phyloP scores from a whole-genome alignment of 306 rosid species.

The Castanea crenata region DNA sequence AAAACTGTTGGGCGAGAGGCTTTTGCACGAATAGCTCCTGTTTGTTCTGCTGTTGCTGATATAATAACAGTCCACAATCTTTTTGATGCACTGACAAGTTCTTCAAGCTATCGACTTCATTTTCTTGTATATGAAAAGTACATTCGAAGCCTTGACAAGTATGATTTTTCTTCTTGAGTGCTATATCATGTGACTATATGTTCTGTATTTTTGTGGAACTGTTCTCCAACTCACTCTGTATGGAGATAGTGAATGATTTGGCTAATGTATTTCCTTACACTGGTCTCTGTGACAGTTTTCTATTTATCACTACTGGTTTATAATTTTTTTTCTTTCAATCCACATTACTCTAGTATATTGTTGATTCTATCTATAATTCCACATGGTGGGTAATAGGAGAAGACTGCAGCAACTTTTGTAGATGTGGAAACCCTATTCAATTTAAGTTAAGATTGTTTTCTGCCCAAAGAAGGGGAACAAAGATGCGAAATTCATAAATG shows the following conservation, averaged over 20 bases:
- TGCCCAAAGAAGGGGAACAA: not conserved
- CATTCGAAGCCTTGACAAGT: constrained; percentile 77
- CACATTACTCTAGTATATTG: not conserved
- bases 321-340: not conserved
- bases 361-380: not conserved
- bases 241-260: not conserved
- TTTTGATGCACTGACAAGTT: constrained; percentile 64
- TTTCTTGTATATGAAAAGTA: constrained; percentile 87
- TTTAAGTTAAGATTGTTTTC: not conserved
- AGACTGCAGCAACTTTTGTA: no score
- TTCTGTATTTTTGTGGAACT: not conserved
- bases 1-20: constrained; percentile 87
- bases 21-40: constrained; percentile 89
- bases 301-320: not conserved
- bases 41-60: constrained; percentile 71
- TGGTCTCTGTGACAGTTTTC: not conserved
- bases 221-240: not conserved
- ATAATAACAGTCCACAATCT: constrained; percentile 77
- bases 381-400: not conserved
- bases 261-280: not conserved
- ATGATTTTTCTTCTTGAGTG: constrained; percentile 25
- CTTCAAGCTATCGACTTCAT: constrained; percentile 68
- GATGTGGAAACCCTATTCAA: not conserved
- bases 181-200: constrained; percentile 12
- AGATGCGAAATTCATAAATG: not conserved